Base-by-base conservation (phyloP, 176 grass and related monocot genomes). In the Rhynchospora breviuscula region DNA sequence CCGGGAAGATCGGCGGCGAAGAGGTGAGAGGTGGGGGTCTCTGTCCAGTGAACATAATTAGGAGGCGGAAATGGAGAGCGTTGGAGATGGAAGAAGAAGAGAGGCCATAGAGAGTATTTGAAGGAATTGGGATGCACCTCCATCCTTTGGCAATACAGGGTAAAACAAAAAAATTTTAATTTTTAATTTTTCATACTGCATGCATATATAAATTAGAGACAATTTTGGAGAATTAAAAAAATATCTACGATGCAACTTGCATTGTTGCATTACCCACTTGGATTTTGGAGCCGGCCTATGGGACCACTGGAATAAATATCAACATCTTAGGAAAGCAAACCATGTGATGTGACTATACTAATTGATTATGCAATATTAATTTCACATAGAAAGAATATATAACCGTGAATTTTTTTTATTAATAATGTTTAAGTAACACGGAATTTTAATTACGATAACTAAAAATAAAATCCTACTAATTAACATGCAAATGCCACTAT, bases 21-120 rank as follows among this genome's bases (percentile, higher is more conserved):
- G 88, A 89, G 81, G 67, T 97, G 92, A 57, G 88, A 89, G 19
- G 89, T 83, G 18, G 85, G 86, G 6, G 92, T 97, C 59, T 97
- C 83, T 52, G 78, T 87, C 94, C 90, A 94, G 22, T 78, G 86
- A 82, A 97, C 92, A 80, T 88, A 79, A 82, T 81, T 94, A 52
- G 17, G 75, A 26, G 67, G 84, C 5, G 81, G 54, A 65, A 57
- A 10, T 43, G 67, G 7, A 66, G 58, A 35, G 59, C 76, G 71
- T 21, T 67, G 33, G 4, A 84, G 72, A 4, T 75, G 52, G 2
- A 83, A 70, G 78, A 86, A 81, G 82, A 81, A 64, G 67, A 86
- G 65, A 59, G 60, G 83, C 88, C 90, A 83, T 86, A 59, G 59
- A 81, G 53, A 45, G 45, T 40, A 47, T 44, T 35, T 63, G 61